phyloP scores from a whole-genome alignment of 768 basidiomycete species.

The Pisolithus albus region DNA sequence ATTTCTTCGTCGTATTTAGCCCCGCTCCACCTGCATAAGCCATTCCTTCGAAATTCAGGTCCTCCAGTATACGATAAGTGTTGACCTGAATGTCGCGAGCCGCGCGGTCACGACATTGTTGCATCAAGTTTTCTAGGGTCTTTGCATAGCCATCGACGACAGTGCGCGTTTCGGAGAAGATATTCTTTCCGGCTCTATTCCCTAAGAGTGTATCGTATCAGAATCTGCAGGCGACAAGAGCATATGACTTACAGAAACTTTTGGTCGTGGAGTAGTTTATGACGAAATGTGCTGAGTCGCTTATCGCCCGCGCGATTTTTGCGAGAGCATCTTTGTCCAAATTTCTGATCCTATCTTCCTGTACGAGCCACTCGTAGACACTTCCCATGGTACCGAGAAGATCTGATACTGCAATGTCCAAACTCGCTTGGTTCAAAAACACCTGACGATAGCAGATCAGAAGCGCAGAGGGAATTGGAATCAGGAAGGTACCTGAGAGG shows the following conservation, averaged over 20 bases:
- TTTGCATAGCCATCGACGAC: neutral
- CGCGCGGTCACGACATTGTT: neutral
- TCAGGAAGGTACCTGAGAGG: neutral
- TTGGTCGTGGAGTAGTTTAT: neutral
- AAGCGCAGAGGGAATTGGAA: neutral
- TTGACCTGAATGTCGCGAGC: neutral
- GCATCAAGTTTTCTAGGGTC: neutral
- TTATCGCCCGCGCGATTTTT: neutral
- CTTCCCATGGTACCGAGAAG: neutral
- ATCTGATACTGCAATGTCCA: neutral
- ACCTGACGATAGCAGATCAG: neutral
- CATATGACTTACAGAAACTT: neutral
- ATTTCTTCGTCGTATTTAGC: conserved; percentile 1
- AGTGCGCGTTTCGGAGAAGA: neutral
- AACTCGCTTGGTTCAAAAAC: neutral
- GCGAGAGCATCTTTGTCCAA: neutral
- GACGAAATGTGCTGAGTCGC: neutral
- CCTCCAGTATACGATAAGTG: neutral
- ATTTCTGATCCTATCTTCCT: neutral
- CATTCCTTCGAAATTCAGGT: neutral
- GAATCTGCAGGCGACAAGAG: neutral
- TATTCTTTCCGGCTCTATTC: neutral
- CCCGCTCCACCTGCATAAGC: neutral
- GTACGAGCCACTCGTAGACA: neutral
- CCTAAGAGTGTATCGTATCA: neutral